Evolutionary conservation across 352 stramenopile species (phyloP).

Genomic region (Phytophthora melonis): DNA sequence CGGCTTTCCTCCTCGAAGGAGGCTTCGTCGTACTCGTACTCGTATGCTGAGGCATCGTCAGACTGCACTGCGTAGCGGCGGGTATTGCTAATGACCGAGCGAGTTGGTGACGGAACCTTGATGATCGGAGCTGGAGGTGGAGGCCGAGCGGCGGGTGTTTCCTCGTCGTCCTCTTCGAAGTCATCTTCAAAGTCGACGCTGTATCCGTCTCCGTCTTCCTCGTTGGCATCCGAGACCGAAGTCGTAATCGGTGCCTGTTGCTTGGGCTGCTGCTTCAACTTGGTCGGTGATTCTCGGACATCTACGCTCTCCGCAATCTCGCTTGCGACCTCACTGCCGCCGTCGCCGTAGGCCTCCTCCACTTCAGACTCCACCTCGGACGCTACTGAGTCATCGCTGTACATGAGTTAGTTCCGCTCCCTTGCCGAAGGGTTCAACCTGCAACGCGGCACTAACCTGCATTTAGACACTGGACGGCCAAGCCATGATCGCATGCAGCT

Average conservation of each 20-base stretch:
- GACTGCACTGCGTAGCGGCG: conserved; percentile 20
- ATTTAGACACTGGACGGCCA: conserved; percentile 27
- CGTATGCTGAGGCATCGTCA: conserved; percentile 35
- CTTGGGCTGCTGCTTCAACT: conserved; percentile 23
- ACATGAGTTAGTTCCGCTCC: conserved; percentile 37
- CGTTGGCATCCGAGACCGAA: conserved; percentile 44
- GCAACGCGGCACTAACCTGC: conserved; percentile 10
- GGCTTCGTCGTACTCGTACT: conserved; percentile 70
- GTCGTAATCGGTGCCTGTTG: conserved; percentile 16
- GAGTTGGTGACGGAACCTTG: conserved; percentile 23
- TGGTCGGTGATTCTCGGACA: not conserved
- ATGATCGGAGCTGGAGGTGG: not conserved
- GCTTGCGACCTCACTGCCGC: conserved; percentile 57
- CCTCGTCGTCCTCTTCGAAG: conserved; percentile 38
- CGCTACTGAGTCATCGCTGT: conserved; percentile 78
- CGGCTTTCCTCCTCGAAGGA: conserved; percentile 84
- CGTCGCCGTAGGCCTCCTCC: conserved; percentile 38
- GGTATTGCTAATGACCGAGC: conserved; percentile 24
- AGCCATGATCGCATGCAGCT: conserved; percentile 22
- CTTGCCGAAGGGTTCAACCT: not conserved
- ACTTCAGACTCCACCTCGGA: conserved; percentile 73
- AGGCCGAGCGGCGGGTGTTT: not conserved
- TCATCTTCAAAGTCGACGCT: conserved; percentile 79
- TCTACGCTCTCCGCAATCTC: conserved; percentile 63
- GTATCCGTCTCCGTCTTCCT: conserved; percentile 67